A percentile compares a stretch with the other conserved stretches of the same genome.
Evolutionary conservation across 306 rosid genomes (phyloP).

Genomic region (Inga laurina): DNA sequence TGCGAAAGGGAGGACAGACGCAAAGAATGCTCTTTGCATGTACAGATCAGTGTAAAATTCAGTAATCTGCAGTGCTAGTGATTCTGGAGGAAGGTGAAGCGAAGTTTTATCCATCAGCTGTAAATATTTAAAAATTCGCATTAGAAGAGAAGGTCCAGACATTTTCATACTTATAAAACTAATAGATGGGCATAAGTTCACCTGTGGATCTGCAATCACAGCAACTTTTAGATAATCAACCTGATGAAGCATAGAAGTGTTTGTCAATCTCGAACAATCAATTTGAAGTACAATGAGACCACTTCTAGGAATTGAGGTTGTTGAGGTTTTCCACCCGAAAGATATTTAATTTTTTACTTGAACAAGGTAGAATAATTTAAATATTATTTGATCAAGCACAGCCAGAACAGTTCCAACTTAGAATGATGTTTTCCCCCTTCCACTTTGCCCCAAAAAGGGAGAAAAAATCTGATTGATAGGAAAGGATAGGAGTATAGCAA

Average conservation of each 20-base stretch:
- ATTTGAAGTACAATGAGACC: not conserved
- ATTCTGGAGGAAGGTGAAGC: slow-evolving; percentile 61
- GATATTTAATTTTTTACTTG: not conserved
- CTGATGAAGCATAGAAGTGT: slow-evolving; percentile 19
- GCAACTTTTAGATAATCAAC: slow-evolving; percentile 66
- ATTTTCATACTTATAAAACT: not conserved
- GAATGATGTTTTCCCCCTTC: not conserved
- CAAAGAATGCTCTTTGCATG: slow-evolving; percentile 81
- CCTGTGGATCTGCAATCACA: slow-evolving; percentile 85
- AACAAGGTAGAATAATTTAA: not conserved
- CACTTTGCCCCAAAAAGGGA: not conserved
- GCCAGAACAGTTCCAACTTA: not conserved
- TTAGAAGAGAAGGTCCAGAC: slow-evolving; percentile 22
- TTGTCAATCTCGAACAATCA: not conserved
- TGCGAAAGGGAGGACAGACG: slow-evolving; percentile 64
- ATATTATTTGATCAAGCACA: not conserved
- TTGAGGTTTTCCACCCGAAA: not conserved
- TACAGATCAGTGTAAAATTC: slow-evolving; percentile 78
- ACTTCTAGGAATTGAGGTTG: not conserved
- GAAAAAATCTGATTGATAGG: too few relatives aligned
- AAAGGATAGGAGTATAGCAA: too few relatives aligned
- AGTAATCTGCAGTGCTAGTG: slow-evolving; percentile 65
- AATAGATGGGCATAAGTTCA: slow-evolving; percentile 33
- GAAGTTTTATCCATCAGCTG: slow-evolving; percentile 91
- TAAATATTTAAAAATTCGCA: slow-evolving; percentile 26